Base-by-base conservation (phyloP, 257 asterid species). In the Petunia secreta region DNA sequence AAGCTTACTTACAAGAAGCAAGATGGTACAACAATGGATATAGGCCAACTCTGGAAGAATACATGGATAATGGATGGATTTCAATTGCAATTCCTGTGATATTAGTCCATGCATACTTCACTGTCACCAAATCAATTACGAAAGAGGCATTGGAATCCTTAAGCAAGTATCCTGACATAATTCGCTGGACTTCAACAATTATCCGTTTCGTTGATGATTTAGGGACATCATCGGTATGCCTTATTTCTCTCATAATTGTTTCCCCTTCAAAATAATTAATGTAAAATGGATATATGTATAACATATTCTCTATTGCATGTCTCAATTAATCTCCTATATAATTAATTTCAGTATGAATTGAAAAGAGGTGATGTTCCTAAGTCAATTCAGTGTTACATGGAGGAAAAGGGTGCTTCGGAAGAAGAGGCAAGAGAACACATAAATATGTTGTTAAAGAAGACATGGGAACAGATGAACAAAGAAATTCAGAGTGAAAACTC, bases 161-260 rank as follows among this genome's bases (percentile, higher is more conserved):
- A 36, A 79, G 62, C 0, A 48, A 75, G 1, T 76, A 85, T 71
- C 90, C 78, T 41, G 41, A 84, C 9, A 43, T 86, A 6, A 77
- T 90, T 36, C 86, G 85, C 5, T 85, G 55, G 8, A 57, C 92
- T 1, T 53, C 83, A 0, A 83, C 64, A 62, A 3, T 91, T 65
- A 0, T 87, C 2, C 82, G 95, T 0, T 82, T 93, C 3, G 75
- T 82, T 0, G 78, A 93, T 67, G 97, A 93, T 75, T 59, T 91
- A 0, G 93, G 84, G 48, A 90, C 93, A 3, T 85, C 91, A 0
- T 65, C 39, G 83, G 90, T 91, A 80, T 3, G 80, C 55, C 14
- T 50, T 50, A 50, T 25, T 25, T 50, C 55, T 50, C 10, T 50
- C 11, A 50, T 25, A 25, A 25, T 25, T 25, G 25, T 25, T 13